Base-by-base conservation (phyloP, 495 filamentous ascomycete species). In the Choiromyces venosus region DNA sequence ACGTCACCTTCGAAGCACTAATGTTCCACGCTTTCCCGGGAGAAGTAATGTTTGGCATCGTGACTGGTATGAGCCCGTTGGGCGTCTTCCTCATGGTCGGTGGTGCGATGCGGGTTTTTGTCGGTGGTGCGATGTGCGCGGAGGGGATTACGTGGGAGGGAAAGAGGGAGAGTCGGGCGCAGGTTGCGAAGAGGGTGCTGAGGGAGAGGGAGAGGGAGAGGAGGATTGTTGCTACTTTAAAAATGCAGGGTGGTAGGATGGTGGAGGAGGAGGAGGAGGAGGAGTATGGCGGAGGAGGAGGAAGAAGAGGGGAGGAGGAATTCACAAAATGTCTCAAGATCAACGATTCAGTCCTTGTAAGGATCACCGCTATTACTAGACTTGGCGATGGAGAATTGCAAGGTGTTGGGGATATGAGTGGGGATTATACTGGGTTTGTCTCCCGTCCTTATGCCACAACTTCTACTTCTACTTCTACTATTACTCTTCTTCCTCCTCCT, bases 401-500 rank as follows among this genome's bases (percentile, higher is more conserved):
- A 4, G 52, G 52, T n/a, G 52, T 61, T 16, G 52, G 52, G 52
- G 52, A 61, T 33, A 61, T 61, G 52, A 61, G 52, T 61, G 52
- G 52, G 52, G 52, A 61, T 61, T 61, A 61, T 61, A 61, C 25
- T 61, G 52, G 52, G 52, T 61, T 61, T 33, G 52, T 29, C 29
- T 33, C 52, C 52, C 52, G 52, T 61, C 7, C 52, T 61, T 61
- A 29, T 61, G 29, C 52, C 25, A 10, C 7, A 12, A 0, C 52
- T 8, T 29, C 52, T n/a, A n/a, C n/a, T 14, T 33, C 25, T 52
- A 9, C 21, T 52, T 25, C 44, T 46, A 46, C 52, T 1, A 4
- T 16, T 10, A 42, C 52, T n/a, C n/a, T n/a, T n/a, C n/a, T n/a
- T n/a, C n/a, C n/a, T n/a, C n/a, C n/a, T n/a, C n/a, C n/a, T n/a